Evolutionary conservation across 2,329 filamentous ascomycete genomes (phyloP).

Genomic region (Trichoderma pleuroti): DNA sequence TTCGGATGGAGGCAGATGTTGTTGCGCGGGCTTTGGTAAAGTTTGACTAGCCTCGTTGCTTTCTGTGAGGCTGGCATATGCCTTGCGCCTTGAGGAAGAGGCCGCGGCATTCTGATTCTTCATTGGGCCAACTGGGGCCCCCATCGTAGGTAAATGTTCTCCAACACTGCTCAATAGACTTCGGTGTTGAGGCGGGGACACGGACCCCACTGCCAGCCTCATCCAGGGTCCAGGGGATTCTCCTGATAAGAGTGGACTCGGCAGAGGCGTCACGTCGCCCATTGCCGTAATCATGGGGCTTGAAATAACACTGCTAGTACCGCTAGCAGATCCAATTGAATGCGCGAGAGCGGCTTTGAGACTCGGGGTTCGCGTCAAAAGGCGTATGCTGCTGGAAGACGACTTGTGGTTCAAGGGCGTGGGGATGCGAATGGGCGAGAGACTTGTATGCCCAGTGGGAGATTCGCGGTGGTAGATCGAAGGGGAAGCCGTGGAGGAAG

Average conservation of each 20-base stretch:
- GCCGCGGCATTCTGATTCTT: conserved; percentile 45
- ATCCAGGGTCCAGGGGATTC: conserved; percentile 68
- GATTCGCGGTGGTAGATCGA: conserved; percentile 31
- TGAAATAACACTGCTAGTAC: conserved; percentile 64
- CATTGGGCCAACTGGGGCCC: conserved; percentile 50
- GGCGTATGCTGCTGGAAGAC: conserved; percentile 39
- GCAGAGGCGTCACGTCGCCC: conserved; percentile 74
- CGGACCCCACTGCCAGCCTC: conserved; percentile 46
- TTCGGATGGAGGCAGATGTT: conserved; percentile 42
- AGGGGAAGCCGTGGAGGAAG: conserved; percentile 22
- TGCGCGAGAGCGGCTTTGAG: conserved; percentile 54
- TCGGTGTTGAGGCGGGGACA: conserved; percentile 38
- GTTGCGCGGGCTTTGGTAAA: conserved; percentile 20
- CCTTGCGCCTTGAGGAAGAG: conserved; percentile 55
- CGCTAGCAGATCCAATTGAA: conserved; percentile 42
- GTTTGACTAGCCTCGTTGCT: conserved; percentile 33
- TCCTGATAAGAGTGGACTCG: conserved; percentile 65
- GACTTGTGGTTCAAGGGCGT: conserved; percentile 29
- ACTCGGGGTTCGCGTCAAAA: conserved; percentile 58
- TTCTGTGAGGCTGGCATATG: conserved; percentile 42
- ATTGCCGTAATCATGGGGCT: conserved; percentile 73
- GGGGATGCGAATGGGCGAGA: conserved; percentile 31
- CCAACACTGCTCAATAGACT: conserved; percentile 26
- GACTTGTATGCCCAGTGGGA: conserved; percentile 34
- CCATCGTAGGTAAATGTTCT: conserved; percentile 44